Base-by-base conservation (phyloP, 208 protist species). In the Blechomonas ayalai region DNA sequence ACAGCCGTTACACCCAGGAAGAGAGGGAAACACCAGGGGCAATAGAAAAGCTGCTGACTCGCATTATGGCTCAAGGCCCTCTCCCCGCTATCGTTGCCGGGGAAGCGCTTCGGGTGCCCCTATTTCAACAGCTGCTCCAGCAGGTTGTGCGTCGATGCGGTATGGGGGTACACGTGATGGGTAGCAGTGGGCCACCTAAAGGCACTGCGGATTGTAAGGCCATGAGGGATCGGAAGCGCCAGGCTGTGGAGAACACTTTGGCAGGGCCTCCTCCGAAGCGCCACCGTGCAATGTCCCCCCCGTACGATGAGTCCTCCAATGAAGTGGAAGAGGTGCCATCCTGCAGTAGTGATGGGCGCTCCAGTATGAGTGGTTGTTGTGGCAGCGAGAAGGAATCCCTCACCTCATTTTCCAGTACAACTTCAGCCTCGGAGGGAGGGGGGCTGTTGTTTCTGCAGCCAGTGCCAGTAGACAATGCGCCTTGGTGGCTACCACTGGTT, bases 401-500 rank as follows among this genome's bases (percentile, higher is more conserved):
- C n/a, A n/a, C n/a, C n/a, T n/a, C n/a, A 23, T 51, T 45, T 34
- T 49, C 41, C 2, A 46, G 48, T 40, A 31, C 48, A 38, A 41
- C 18, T 25, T 57, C 39, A 4, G 38, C 49, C n/a, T 43, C 10
- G 1, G 50, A 55, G 2, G 50, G 38, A 59, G 22, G 42, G 31
- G n/a, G 46, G 54, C 23, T 59, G 57, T 40, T 79, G 2, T 31
- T 48, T 4, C 13, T 67, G 24, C 72, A 79, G 37, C 55, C 47
- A 4, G 44, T 52, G 4, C 65, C 73, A 9, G 32, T 83, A 2
- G 48, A 52, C 24, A 39, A 61, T 4, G 37, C 54, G 3, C 73
- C 79, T 5, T 82, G 73, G 73, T 55, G 61, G 59, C 34, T 81
- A 1, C 60, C 73, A 31, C 28, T 85, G 6, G n/a, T 85, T 5